Percentiles rank a stretch among this genome's conserved stretches.
Evolutionary conservation across 345 rosid species (phyloP).

Genomic region (Arabis alpina): DNA sequence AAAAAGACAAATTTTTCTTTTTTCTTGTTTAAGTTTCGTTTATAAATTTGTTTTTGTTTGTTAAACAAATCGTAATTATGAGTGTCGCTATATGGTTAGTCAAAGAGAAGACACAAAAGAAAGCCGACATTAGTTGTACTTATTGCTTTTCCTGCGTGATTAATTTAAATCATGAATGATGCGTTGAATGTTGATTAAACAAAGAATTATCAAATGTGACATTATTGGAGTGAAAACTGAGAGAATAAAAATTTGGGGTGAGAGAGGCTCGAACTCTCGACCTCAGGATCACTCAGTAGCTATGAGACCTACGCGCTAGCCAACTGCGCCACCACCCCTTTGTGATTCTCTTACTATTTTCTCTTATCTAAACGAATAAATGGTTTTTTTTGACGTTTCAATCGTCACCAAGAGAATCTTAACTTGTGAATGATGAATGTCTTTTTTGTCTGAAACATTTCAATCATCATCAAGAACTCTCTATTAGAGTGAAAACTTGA

Average conservation of each 20-base stretch:
- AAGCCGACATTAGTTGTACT: slow-evolving; percentile 9
- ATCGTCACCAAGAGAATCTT: no score
- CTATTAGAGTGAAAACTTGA: neutral
- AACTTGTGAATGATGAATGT: neutral
- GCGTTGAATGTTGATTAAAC: slow-evolving; percentile 11
- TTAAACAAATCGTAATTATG: slow-evolving; percentile 21
- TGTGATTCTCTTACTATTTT: neutral
- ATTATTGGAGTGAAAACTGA: neutral
- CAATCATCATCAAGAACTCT: neutral
- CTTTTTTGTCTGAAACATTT: slow-evolving; percentile 1
- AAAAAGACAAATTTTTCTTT: neutral
- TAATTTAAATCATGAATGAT: slow-evolving; percentile 5
- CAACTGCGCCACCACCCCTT: slow-evolving; percentile 97
- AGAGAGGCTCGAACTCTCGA: slow-evolving; percentile 98
- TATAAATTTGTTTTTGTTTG: neutral
- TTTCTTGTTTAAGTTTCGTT: neutral
- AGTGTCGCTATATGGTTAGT: slow-evolving; percentile 14
- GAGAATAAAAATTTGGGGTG: slow-evolving; percentile 55
- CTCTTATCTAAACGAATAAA: neutral
- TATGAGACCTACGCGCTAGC: slow-evolving; percentile 99
- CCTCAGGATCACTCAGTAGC: slow-evolving; percentile 92
- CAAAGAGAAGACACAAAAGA: slow-evolving; percentile 2
- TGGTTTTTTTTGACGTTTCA: neutral
- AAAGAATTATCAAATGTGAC: neutral
- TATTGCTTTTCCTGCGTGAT: slow-evolving; percentile 21